Evolutionary conservation across 257 asterid genomes (phyloP).

Genomic region (Scutellaria galericulata): DNA sequence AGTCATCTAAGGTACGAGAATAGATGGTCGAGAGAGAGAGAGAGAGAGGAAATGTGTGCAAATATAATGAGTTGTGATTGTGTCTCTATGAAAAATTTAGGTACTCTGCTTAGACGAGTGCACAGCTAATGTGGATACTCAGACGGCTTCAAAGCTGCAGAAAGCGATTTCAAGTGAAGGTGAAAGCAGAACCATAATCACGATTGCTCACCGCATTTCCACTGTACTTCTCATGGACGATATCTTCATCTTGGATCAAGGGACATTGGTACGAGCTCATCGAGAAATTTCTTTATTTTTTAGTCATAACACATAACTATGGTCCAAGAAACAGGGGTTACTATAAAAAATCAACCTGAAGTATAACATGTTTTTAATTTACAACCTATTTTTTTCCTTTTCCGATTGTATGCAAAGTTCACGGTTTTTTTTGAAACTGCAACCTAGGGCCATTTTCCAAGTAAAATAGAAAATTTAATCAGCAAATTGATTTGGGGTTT

Average conservation of each 20-base stretch:
- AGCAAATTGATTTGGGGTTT: too few species aligned
- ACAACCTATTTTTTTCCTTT: too few species aligned
- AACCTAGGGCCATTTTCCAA: too few species aligned
- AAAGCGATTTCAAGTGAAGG: slow-evolving; percentile 64
- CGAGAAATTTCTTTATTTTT: too few species aligned
- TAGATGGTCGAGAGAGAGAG: not conserved
- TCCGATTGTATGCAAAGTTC: too few species aligned
- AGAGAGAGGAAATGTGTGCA: not conserved
- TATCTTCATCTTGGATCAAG: slow-evolving; percentile 77
- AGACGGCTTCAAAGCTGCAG: slow-evolving; percentile 84
- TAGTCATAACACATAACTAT: too few species aligned
- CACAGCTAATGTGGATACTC: slow-evolving; percentile 84
- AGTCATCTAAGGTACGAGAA: slow-evolving; percentile 68
- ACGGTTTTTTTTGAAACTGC: too few species aligned
- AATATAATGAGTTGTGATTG: not conserved
- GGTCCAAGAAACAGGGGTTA: too few species aligned
- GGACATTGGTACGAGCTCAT: slow-evolving; percentile 59
- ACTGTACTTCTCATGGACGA: slow-evolving; percentile 75
- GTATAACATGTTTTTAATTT: too few species aligned
- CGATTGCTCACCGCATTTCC: slow-evolving; percentile 94
- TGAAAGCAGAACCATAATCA: slow-evolving; percentile 60
- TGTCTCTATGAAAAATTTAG: slow-evolving; percentile 37
- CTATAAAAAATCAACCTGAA: too few species aligned
- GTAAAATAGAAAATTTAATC: too few species aligned
- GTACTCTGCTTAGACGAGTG: slow-evolving; percentile 94